A percentile compares a stretch with the other conserved stretches of the same genome.
These are phyloP conservation scores for Nothophaeocryptopus gaeumannii DNA, from an alignment of 2,329 filamentous ascomycete genomes.

Conservation along the genomic window DNA sequence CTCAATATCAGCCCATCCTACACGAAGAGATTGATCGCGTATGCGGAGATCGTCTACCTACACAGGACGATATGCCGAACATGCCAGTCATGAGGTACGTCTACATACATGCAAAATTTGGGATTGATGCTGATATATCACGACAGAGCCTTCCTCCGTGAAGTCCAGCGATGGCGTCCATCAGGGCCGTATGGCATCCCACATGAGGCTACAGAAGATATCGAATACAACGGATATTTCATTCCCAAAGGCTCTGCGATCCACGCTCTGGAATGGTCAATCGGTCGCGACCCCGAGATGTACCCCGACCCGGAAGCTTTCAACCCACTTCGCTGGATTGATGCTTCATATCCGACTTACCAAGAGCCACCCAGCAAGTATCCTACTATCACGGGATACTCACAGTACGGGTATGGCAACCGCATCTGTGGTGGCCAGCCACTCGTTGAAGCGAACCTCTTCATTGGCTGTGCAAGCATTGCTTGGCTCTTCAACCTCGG, in stretches of 20 bases:
- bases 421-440: no score
- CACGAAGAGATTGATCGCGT: conserved; percentile 59
- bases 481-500: no score
- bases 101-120: no score
- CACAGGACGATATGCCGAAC: conserved; percentile 48
- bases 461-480: no score
- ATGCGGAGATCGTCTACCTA: conserved; percentile 56
- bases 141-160: conserved; percentile 54
- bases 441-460: no score
- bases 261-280: not conserved
- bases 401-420: no score
- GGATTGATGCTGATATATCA: no score
- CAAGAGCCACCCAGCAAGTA: no score
- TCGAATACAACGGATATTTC: conserved; percentile 31
- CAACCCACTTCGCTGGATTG: not conserved
- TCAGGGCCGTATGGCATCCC: conserved; percentile 45
- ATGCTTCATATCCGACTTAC: no score
- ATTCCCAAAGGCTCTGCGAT: conserved; percentile 31
- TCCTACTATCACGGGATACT: no score
- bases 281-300: not conserved
- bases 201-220: conserved; percentile 28
- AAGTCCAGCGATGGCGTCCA: conserved; percentile 57
- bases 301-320: conserved; percentile 1
- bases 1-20: conserved; percentile 38
- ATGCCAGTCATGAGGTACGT: conserved; percentile 46